These are phyloP conservation scores for Blastobotrys buckinghamii DNA, from an alignment of 1,139 yeast genomes.

Conservation along the genomic window DNA sequence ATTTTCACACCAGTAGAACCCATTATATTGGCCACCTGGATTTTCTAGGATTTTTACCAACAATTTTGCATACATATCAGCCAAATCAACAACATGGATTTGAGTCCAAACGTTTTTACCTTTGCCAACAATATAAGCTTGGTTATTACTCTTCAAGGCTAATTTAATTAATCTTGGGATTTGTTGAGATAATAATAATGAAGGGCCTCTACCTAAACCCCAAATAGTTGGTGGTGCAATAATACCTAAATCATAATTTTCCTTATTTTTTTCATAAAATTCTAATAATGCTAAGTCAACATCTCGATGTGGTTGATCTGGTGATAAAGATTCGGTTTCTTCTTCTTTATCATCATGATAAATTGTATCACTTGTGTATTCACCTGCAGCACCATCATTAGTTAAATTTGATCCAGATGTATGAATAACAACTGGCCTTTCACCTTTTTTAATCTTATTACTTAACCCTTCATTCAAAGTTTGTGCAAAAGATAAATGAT, in stretches of 20 bases:
- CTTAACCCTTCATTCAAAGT: constrained; percentile 21
- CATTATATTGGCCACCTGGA: constrained; percentile 31
- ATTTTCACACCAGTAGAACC: constrained; percentile 38
- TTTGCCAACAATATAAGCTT: constrained; percentile 32
- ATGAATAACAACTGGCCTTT: constrained; percentile 34
- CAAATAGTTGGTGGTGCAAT: constrained; percentile 29
- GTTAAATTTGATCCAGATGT: constrained; percentile 39
- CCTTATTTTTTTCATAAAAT: constrained; percentile 12
- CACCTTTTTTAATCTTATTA: constrained; percentile 19
- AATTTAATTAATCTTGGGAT: constrained; percentile 31
- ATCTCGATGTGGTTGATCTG: constrained; percentile 36
- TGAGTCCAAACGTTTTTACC: constrained; percentile 39
- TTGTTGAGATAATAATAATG: constrained; percentile 33
- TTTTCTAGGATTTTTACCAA: constrained; percentile 27
- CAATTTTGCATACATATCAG: constrained; percentile 32
- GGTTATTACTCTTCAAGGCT: constrained; percentile 26
- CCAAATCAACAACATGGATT: constrained; percentile 38
- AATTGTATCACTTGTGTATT: constrained; percentile 25
- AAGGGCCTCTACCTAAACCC: constrained; percentile 37
- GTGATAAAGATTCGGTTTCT: constrained; percentile 32
- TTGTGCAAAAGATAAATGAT: constrained; percentile 34
- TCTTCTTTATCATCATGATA: constrained; percentile 34
- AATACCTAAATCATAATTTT: constrained; percentile 16
- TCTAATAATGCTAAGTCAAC: constrained; percentile 32
- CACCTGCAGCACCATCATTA: constrained; percentile 28